Percentiles rank a stretch among this genome's conserved stretches.
Conservation (phyloP, 305 asterid species). For the Fraxinus latifolia region DNA sequence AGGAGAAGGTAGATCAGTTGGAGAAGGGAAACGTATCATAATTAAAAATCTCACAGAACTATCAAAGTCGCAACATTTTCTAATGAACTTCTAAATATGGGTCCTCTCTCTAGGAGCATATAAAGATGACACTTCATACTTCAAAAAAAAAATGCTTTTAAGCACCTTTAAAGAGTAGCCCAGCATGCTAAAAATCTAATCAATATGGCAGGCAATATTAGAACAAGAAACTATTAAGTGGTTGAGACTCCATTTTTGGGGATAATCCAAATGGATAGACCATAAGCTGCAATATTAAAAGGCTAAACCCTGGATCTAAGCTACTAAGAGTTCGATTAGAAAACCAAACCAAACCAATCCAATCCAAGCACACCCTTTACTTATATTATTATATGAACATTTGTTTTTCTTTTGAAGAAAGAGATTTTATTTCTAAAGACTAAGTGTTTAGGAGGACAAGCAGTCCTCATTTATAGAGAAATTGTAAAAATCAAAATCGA, state of each 20-base stretch:
- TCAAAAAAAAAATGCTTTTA: neutral
- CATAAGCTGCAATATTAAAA: neutral
- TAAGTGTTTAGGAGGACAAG: neutral
- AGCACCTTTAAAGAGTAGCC: neutral
- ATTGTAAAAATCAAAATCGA: neutral
- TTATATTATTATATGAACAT: neutral
- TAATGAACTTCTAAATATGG: neutral
- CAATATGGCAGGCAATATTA: neutral
- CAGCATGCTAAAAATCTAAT: neutral
- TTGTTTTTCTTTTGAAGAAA: neutral
- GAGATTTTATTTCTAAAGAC: neutral
- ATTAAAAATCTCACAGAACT: neutral
- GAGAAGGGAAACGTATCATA: neutral
- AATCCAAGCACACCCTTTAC: neutral
- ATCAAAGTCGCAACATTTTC: neutral
- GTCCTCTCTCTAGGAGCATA: neutral
- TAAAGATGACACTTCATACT: neutral
- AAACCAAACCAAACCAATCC: neutral
- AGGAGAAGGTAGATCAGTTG: neutral
- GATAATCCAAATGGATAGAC: neutral
- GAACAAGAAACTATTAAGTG: neutral
- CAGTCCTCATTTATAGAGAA: neutral
- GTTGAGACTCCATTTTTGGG: neutral
- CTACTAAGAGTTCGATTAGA: neutral
- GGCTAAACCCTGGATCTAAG: neutral